Evolutionary conservation across 306 rosid genomes (phyloP), one percentile per base, ranked within the genome.

Genomic region (Alnus glutinosa): DNA sequence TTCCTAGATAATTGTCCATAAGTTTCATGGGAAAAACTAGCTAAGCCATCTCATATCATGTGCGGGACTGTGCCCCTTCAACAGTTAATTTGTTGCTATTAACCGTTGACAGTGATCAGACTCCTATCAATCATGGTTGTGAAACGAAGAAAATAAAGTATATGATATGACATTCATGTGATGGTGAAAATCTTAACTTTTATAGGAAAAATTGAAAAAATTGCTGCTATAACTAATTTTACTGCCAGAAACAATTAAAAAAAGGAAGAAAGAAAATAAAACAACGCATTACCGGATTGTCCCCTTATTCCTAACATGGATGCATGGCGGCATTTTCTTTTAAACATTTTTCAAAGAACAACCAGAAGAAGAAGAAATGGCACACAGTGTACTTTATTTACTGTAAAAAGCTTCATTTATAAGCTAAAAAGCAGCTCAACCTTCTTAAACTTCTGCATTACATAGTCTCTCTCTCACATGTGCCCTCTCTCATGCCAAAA

Each of bases 401-500:
- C 15, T 64, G 28, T 14, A 37, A 64, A 64, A 36, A 16, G 23
- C 9, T 36, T 34, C 23, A 51, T 52, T 49, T 1, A 73, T 51
- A 48, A 51, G 50, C 50, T 73, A 47, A 46, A 57, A n/a, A 50
- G 62, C 50, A 54, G 15, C 63, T 58, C 55, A 55, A 39, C 42
- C 67, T 36, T 47, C 73, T 68, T 50, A 75, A 75, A 30, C 12
- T 75, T 71, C 71, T 48, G 68, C 57, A 71, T 70, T 62, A 32
- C 84, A 71, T 75, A 83, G 47, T 9, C 5, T 34, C 78, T 34
- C 68, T 66, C 69, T 70, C 58, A 34, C 83, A 77, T 79, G 82
- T 82, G 86, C 75, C 74, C 50, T 76, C 50, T 76, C 80, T 49
- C 46, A 69, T 75, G 73, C 83, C 78, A 69, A 50, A 70, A 75